Conservation (phyloP, 1,139 yeast species). For the Nakaseomyces kungkrabaensis region DNA sequence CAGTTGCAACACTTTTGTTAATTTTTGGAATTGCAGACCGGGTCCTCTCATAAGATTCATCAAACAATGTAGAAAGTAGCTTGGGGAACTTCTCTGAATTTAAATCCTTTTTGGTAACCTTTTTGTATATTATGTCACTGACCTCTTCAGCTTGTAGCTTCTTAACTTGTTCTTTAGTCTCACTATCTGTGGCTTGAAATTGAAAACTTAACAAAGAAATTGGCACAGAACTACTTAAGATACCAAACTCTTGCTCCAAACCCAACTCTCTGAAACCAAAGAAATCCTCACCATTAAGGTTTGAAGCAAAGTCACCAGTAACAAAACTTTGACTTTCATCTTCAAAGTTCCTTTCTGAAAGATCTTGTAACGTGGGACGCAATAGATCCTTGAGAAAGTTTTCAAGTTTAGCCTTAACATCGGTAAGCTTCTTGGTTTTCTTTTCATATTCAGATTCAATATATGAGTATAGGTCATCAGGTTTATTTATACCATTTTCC, state of each 20-base stretch:
- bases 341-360: conserved; percentile 67
- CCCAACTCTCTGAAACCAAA: conserved; percentile 95
- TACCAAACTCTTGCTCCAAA: conserved; percentile 84
- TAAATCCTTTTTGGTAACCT: conserved; percentile 42
- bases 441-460: conserved; percentile 64
- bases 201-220: conserved; percentile 63
- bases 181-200: conserved; percentile 55
- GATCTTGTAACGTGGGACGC: conserved; percentile 70
- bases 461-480: conserved; percentile 66
- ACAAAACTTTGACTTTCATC: conserved; percentile 91
- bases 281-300: conserved; percentile 82
- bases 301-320: conserved; percentile 89
- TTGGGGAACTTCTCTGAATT: conserved; percentile 43
- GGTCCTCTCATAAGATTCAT: conserved; percentile 43
- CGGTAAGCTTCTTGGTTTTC: conserved; percentile 60
- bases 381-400: conserved; percentile 67
- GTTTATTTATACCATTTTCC: conserved; percentile 78
- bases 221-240: conserved; percentile 79
- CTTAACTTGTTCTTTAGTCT: conserved; percentile 37
- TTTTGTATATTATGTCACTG: conserved; percentile 40
- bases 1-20: conserved; percentile 36
- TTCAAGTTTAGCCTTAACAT: conserved; percentile 59
- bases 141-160: conserved; percentile 55
- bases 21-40: conserved; percentile 33
- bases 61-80: conserved; percentile 45